Evolutionary conservation across 768 basidiomycete genomes (phyloP).

Genomic region (Boletus speciosus): DNA sequence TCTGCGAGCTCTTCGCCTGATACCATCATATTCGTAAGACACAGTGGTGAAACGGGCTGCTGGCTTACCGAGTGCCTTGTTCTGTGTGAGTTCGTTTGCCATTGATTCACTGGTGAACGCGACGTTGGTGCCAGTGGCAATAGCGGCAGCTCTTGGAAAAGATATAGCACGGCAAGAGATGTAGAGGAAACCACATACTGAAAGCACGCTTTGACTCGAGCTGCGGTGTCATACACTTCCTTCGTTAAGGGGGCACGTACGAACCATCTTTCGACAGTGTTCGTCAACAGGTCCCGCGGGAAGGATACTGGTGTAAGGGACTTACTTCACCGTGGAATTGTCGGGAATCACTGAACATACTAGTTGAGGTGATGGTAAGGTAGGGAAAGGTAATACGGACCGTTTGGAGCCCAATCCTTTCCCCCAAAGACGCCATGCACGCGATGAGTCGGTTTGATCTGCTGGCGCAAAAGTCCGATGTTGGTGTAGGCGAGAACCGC

Average conservation of each 20-base stretch:
- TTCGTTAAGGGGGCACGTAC: conserved; percentile 68
- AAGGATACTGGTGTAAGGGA: neutral
- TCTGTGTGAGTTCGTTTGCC: conserved; percentile 62
- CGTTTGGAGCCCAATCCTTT: conserved; percentile 69
- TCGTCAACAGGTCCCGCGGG: neutral
- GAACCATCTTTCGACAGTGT: conserved; percentile 47
- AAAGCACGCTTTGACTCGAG: conserved; percentile 69
- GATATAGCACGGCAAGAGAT: neutral
- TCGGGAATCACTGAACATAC: conserved; percentile 69
- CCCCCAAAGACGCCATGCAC: conserved; percentile 80
- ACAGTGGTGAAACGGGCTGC: neutral
- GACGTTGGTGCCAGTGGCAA: conserved; percentile 61
- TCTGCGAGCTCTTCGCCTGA: conserved; percentile 64
- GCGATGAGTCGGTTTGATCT: conserved; percentile 71
- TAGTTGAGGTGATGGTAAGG: neutral
- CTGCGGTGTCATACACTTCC: conserved; percentile 54
- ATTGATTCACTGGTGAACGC: conserved; percentile 37
- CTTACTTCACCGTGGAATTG: conserved; percentile 68
- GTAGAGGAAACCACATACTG: conserved; percentile 41
- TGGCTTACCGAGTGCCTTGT: conserved; percentile 53
- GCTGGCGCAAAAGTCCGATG: conserved; percentile 77
- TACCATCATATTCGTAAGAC: neutral
- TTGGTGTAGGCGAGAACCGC: conserved; percentile 83
- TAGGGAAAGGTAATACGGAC: conserved; percentile 35
- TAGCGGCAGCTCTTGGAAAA: conserved; percentile 53